phyloP scores from a whole-genome alignment of 1,139 yeast species.

The Groenewaldozyma sp. region DNA sequence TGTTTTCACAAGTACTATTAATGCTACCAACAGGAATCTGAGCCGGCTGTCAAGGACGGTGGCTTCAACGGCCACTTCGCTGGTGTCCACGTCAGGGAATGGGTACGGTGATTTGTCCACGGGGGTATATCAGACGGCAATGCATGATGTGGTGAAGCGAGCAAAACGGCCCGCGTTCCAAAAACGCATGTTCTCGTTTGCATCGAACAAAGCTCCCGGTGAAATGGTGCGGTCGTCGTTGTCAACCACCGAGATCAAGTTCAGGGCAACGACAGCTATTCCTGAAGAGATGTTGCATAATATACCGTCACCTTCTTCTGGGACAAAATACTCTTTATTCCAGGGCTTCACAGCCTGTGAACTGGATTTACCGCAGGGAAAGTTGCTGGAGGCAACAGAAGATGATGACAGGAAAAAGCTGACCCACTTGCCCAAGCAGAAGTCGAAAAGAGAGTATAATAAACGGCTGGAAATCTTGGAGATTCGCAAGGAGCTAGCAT shows the following conservation, averaged over 20 bases:
- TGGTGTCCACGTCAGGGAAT: conserved; percentile 18
- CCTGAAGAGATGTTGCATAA: conserved; percentile 49
- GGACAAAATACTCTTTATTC: conserved; percentile 41
- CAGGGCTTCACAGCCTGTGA: conserved; percentile 57
- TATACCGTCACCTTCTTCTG: conserved; percentile 31
- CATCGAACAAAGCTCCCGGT: conserved; percentile 32
- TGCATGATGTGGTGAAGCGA: conserved; percentile 32
- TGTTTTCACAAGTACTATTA: conserved; percentile 29
- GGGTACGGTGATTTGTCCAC: conserved; percentile 34
- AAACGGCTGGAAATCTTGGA: conserved; percentile 47
- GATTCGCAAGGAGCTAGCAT: conserved; percentile 53
- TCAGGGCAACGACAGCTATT: conserved; percentile 35
- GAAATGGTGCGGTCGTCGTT: conserved; percentile 30
- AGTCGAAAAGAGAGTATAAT: conserved; percentile 34
- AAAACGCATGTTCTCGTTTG: conserved; percentile 29
- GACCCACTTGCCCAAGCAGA: conserved; percentile 17
- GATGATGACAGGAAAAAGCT: background rate
- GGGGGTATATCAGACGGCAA: conserved; percentile 39
- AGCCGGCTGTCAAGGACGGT: conserved; percentile 31
- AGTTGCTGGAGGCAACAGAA: background rate
- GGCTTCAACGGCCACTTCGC: conserved; percentile 31
- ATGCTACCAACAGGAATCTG: conserved; percentile 31
- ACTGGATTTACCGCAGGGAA: conserved; percentile 10
- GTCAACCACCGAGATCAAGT: conserved; percentile 22
- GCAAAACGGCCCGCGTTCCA: conserved; percentile 31